Base-by-base conservation (phyloP, 2,329 filamentous ascomycete genomes). In the Colletotrichum lupini region DNA sequence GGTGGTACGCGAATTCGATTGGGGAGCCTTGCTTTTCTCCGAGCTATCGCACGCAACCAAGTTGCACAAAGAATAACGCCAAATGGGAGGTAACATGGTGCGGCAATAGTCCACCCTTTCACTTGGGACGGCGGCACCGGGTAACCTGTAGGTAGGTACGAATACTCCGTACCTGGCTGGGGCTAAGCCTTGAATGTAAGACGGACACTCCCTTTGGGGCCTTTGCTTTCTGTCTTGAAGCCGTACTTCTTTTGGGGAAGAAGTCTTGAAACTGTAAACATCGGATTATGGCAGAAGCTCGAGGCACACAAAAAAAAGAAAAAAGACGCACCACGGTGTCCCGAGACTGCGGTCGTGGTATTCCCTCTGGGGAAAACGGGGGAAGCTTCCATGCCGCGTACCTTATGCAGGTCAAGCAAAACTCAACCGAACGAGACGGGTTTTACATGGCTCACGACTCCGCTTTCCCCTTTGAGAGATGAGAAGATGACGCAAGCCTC, bases 221-320 rank as follows among this genome's bases (percentile, higher is more conserved):
- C 32, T 35, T 35, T 35, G 32, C 58, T 28, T 28, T 19, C 46
- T 46, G 68, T 28, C 52, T 56, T 62, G 53, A 26, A 59, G 49
- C 66, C 59, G 42, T 7, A 9, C 52, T 30, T 56, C 28, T 49
- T 52, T 46, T 12, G 32, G 26, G 26, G 58, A 59, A 55, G 28
- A 60, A 35, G 42, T 24, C 46, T 67, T 19, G 61, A 72, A 72
- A 72, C 65, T 59, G 57, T 69, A 72, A 72, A 72, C 24, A 59
- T 69, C 58, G 66, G 66, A 64, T 56, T 55, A 42, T 32, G 46
- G 60, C 53, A 49, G 32, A 65, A 42, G 32, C 9, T 61, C 32
- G 19, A n/a, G 24, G 26, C 24, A 30, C 12, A 24, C 42, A 53
- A 35, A 24, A 30, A 32, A 3, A 42, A 32, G 14, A 42, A 19